Base-by-base conservation (phyloP, 2,329 filamentous ascomycete genomes). In the Ustulina deusta region DNA sequence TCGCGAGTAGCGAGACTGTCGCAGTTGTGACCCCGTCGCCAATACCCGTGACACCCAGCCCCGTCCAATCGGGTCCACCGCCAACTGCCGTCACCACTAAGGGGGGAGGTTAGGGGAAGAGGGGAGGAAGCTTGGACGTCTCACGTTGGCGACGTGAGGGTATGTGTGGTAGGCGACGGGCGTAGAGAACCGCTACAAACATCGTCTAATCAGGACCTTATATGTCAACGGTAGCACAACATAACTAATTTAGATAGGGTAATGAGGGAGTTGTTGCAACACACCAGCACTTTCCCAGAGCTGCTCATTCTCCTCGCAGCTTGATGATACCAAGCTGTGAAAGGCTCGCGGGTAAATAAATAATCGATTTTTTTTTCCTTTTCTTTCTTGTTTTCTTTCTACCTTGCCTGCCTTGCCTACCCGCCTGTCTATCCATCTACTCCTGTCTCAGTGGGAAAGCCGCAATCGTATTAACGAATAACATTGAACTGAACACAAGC, bases 1-100 rank as follows among this genome's bases (percentile, higher is more conserved):
- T 76, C 10, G 72, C 60, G 17, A 75, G 73, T 40, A 63, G 63
- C 17, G 72, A 75, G 34, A 72, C 65, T n/a, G 54, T 72, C 6
- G 6, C 61, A 1, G 62, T 52, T 6, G 71, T 71, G 58, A 64
- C 61, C 1, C 51, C 67, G 22, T 71, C 73, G 4, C 71, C 72
- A 6, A 10, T 42, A 11, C 54, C 65, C 32, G 29, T 55, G 32
- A 48, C 63, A 2, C 55, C 60, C 49, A 67, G 67, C 36, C 64
- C 67, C 2, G n/a, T 32, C 5, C n/a, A 44, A 7, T 22, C 29
- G 17, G 32, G 17, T 2, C 36, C 44, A 7, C 40, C 17, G 7
- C 9, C 54, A 6, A 25, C 54, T 6, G 17, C 13, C 10, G 7
- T 22, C 4, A 32, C 57, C 9, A 36, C 51, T 51, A 4, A 51